Percentiles rank a stretch among this genome's conserved stretches.
These are phyloP conservation scores for Phytophthora pini DNA, from an alignment of 352 stramenopile species.

Conservation along the genomic window DNA sequence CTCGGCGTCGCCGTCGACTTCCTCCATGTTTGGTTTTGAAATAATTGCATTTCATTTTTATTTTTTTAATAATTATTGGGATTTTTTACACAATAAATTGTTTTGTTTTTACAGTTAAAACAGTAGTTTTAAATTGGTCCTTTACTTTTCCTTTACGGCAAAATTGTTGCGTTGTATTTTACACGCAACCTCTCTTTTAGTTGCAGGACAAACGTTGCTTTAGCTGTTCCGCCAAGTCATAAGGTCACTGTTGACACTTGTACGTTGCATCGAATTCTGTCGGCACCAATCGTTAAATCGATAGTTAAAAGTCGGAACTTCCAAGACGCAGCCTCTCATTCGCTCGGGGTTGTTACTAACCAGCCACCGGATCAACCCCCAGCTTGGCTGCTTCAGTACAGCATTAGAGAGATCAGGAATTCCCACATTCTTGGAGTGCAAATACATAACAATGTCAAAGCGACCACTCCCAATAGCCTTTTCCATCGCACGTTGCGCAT, in stretches of 20 bases:
- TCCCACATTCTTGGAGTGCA: constrained; percentile 19
- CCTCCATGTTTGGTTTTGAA: constrained; percentile 15
- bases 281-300: constrained; percentile 36
- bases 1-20: constrained; percentile 18
- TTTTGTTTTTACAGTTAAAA: neutral
- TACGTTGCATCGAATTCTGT: constrained; percentile 12
- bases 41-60: too few species aligned
- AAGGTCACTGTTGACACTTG: constrained; percentile 10
- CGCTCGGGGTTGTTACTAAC: constrained; percentile 10
- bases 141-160: neutral
- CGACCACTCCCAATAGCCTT: constrained; percentile 16
- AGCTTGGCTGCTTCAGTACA: constrained; percentile 11
- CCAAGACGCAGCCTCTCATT: constrained; percentile 18
- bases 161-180: too few species aligned
- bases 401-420: neutral
- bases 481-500: constrained; percentile 13
- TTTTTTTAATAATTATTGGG: too few species aligned
- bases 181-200: too few species aligned
- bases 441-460: constrained; percentile 29
- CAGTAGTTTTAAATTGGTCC: too few species aligned
- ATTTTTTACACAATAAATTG: neutral
- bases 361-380: constrained; percentile 24
- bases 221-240: constrained; percentile 15
- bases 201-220: neutral
- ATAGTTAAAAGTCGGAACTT: constrained; percentile 27